These are phyloP conservation scores for Acrocalymma vagum DNA, from an alignment of 2,329 filamentous ascomycete genomes.

Conservation along the genomic window DNA sequence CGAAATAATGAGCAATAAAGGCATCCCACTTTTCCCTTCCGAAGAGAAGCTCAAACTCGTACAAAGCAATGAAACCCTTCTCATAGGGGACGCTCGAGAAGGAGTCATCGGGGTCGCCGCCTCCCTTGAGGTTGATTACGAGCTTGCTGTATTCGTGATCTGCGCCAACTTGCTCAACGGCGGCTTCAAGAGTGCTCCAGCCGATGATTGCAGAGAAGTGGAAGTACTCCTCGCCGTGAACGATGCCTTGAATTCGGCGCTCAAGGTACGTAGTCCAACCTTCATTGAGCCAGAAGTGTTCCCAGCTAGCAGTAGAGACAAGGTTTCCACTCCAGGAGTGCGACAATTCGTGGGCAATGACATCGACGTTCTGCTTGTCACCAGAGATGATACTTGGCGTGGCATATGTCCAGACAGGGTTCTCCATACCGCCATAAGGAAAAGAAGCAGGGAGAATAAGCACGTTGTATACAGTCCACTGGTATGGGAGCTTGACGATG, in stretches of 20 bases:
- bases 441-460: slow-evolving; percentile 86
- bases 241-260: slow-evolving; percentile 77
- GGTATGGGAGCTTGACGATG: slow-evolving; percentile 79
- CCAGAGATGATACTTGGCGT: slow-evolving; percentile 95
- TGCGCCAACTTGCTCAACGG: slow-evolving; percentile 78
- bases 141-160: slow-evolving; percentile 95
- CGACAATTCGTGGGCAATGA: slow-evolving; percentile 86
- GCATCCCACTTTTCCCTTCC: slow-evolving; percentile 89
- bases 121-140: slow-evolving; percentile 84
- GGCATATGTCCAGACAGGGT: slow-evolving; percentile 93
- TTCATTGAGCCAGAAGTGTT: slow-evolving; percentile 76
- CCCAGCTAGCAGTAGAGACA: slow-evolving; percentile 80
- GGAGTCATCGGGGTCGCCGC: slow-evolving; percentile 92
- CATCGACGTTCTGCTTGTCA: slow-evolving; percentile 84
- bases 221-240: slow-evolving; percentile 85
- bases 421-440: slow-evolving; percentile 74
- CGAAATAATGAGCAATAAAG: slow-evolving; percentile 96
- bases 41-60: slow-evolving; percentile 85
- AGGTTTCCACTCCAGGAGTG: slow-evolving; percentile 90
- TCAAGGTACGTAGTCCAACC: slow-evolving; percentile 97
- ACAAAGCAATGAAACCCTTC: slow-evolving; percentile 95
- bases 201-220: slow-evolving; percentile 97
- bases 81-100: slow-evolving; percentile 95
- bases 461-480: slow-evolving; percentile 95
- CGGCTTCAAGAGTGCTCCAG: slow-evolving; percentile 88